Base-by-base conservation (phyloP, 805 yeast genomes). In the Jamesozyma lodderae region DNA sequence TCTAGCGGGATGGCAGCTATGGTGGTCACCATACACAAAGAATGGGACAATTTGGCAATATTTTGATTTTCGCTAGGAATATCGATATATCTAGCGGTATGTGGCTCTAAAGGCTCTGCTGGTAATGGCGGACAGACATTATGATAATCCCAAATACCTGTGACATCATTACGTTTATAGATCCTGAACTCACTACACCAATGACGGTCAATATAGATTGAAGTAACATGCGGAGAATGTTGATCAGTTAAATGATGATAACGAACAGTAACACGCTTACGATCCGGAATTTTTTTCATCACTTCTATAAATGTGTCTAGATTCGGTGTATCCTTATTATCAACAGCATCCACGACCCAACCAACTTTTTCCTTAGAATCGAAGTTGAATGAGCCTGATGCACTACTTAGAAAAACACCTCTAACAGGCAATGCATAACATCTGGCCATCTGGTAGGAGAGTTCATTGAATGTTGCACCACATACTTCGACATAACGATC, bases 401-500 rank as follows among this genome's bases (percentile, higher is more conserved):
- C 84, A 48, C 80, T 75, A 48, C 81, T 79, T 29, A 84, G 69
- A 55, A 75, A 86, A 1, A 88, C 94, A 28, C 96, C 96, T 46
- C 66, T 72, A 1, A 82, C 92, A 0, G 95, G 92, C 22, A 87
- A 72, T 23, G 88, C 84, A 53, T 77, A 85, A 35, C 78, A 72
- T 52, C 95, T 73, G 2, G 96, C 96, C 63, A 87, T 69, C 60
- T 88, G 96, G 57, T 88, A 88, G 36, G 94, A 81, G 47, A 88
- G 62, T 37, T 83, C 79, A 54, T 87, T 86, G 62, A 87, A 85
- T 0, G 85, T 73, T 1, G 94, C 94, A 39, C 96, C 96, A 35
- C 82, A 80, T 6, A 83, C 90, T 38, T 79, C 81, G 4, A 88
- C 77, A 56, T 75, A 86, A 46, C 87, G 69, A 52, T 72, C 74